These are phyloP conservation scores for Cornus kousa DNA, from an alignment of 148 eudicot genomes.

Conservation along the genomic window DNA sequence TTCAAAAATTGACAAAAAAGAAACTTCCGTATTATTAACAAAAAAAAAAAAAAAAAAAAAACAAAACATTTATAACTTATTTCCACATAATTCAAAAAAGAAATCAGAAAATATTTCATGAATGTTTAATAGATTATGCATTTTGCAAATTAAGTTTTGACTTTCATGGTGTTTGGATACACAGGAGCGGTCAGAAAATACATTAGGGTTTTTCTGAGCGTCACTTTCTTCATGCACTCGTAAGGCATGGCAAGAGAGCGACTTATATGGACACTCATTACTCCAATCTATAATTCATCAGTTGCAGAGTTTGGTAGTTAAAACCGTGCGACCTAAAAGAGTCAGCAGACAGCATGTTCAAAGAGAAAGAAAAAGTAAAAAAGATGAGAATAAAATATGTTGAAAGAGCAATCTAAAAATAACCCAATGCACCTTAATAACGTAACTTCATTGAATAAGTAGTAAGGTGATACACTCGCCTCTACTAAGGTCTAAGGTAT, in stretches of 20 bases:
- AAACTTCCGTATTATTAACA: neutral
- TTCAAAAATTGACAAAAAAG: no score
- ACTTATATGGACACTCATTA: neutral
- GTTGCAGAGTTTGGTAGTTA: neutral
- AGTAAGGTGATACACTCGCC: neutral
- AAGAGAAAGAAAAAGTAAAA: neutral
- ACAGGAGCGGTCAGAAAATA: no score
- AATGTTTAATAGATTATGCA: no score
- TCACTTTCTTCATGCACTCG: no score
- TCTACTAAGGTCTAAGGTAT: no score
- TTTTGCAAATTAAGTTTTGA: no score
- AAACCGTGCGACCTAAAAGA: neutral
- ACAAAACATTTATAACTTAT: no score
- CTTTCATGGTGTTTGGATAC: no score
- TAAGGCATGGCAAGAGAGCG: neutral
- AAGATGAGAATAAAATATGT: neutral
- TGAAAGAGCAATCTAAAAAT: neutral
- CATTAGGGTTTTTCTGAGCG: no score
- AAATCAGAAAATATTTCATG: no score
- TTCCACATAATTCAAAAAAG: no score
- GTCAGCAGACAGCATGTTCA: neutral
- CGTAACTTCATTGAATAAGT: neutral
- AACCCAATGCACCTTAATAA: neutral
- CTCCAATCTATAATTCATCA: neutral
- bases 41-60: no score